phyloP scores from a whole-genome alignment of 2,329 filamentous ascomycete genomes.

The Stemphylium beticola region DNA sequence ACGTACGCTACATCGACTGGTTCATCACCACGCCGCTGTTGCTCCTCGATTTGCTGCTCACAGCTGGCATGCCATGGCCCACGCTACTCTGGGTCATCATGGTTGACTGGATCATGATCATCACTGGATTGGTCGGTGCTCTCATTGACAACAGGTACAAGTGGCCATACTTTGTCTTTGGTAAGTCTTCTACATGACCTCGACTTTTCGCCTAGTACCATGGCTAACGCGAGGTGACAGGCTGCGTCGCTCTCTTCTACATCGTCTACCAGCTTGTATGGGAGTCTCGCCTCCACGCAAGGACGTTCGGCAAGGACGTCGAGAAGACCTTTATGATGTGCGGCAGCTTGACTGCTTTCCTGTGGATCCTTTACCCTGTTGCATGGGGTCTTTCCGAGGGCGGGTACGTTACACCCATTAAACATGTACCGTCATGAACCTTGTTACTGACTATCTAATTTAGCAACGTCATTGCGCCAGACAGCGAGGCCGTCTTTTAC shows the following conservation, averaged over 20 bases:
- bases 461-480: conserved; percentile 69
- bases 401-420: conserved; percentile 4
- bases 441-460: conserved; percentile 28
- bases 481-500: conserved; percentile 73
- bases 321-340: conserved; percentile 61
- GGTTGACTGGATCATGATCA: conserved; percentile 69
- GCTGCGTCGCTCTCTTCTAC: conserved; percentile 60
- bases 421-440: too few species aligned
- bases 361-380: conserved; percentile 69
- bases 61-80: conserved; percentile 68
- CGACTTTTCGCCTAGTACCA: neutral
- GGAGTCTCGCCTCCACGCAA: conserved; percentile 64
- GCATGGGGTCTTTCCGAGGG: conserved; percentile 68
- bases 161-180: conserved; percentile 70
- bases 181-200: neutral
- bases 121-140: conserved; percentile 70
- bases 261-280: conserved; percentile 65
- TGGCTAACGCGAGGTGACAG: neutral
- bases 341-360: conserved; percentile 63
- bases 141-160: conserved; percentile 69
- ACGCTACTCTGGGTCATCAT: conserved; percentile 68
- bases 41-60: conserved; percentile 67
- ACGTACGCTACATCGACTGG: conserved; percentile 71
- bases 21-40: conserved; percentile 69
- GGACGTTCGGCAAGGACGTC: conserved; percentile 61